Percentiles rank a stretch among this genome's conserved stretches.
These are phyloP conservation scores for Thermomucor indicae-seudaticae DNA, from an alignment of 371 early-diverging fungal genomes.

Conservation along the genomic window DNA sequence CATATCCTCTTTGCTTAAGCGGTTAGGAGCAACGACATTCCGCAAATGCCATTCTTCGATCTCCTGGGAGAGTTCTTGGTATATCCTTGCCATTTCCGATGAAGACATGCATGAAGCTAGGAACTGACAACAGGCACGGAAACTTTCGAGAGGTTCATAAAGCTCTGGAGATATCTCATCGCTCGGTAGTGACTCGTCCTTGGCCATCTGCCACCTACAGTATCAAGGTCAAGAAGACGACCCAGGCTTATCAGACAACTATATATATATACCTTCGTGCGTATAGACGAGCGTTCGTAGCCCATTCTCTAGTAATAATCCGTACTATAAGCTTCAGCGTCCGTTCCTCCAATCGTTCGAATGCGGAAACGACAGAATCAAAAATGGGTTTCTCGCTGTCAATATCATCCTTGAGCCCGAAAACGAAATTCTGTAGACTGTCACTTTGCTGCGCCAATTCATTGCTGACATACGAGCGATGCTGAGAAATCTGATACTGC, in stretches of 20 bases:
- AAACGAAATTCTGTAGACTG: constrained; percentile 7
- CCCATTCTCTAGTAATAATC: constrained; percentile 58
- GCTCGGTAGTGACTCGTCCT: background rate
- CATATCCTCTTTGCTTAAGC: constrained; percentile 53
- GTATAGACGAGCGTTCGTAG: constrained; percentile 51
- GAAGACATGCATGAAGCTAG: constrained; percentile 43
- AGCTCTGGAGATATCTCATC: constrained; percentile 62
- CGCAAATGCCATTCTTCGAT: constrained; percentile 66
- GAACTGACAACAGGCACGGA: constrained; percentile 44
- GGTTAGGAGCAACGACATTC: constrained; percentile 51
- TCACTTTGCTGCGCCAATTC: background rate
- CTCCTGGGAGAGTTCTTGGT: constrained; percentile 40
- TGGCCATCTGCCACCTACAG: constrained; percentile 23
- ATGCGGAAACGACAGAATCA: constrained; percentile 18
- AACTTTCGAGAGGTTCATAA: constrained; percentile 49
- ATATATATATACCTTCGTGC: constrained; percentile 44
- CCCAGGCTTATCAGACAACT: background rate
- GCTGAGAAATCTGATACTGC: constrained; percentile 41
- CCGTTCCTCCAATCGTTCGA: constrained; percentile 32
- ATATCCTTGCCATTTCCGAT: constrained; percentile 38
- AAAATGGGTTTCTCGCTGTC: constrained; percentile 19
- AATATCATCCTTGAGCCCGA: background rate
- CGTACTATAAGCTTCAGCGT: constrained; percentile 51
- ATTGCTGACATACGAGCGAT: too few species aligned
- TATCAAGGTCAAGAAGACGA: background rate